A percentile compares a stretch with the other conserved stretches of the same genome.
Conservation (phyloP, 805 yeast species). For the Wickerhamomyces rabaulensis region DNA sequence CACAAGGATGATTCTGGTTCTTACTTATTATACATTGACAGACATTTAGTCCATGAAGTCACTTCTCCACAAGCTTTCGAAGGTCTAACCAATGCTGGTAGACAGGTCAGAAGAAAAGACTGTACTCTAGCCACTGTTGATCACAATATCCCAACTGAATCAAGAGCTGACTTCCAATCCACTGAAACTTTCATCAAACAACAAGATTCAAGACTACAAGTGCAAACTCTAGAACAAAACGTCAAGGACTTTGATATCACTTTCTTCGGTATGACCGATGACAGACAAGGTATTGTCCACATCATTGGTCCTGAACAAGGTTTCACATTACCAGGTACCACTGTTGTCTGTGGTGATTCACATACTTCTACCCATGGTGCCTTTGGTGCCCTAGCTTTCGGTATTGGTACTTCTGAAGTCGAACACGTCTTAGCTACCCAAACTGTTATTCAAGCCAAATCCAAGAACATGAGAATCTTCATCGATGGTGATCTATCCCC, state of each 20-base stretch:
- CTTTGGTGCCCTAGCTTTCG: constrained; percentile 94
- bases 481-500: constrained; percentile 80
- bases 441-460: constrained; percentile 88
- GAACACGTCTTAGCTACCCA: constrained; percentile 99
- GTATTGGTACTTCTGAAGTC: constrained; percentile 98
- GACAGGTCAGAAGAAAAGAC: constrained; percentile 86
- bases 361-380: constrained; percentile 99
- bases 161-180: constrained; percentile 72
- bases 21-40: constrained; percentile 83
- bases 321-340: constrained; percentile 96
- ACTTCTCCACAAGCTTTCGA: constrained; percentile 99
- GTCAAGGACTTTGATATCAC: constrained; percentile 87
- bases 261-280: constrained; percentile 91
- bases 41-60: constrained; percentile 97
- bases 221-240: constrained; percentile 85
- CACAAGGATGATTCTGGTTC: constrained; percentile 87
- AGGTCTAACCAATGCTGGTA: constrained; percentile 82
- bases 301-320: constrained; percentile 99
- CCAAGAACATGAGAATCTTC: constrained; percentile 89
- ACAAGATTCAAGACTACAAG: constrained; percentile 89
- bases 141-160: constrained; percentile 93
- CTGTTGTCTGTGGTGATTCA: constrained; percentile 98
- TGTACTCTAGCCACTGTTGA: constrained; percentile 94
- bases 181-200: constrained; percentile 80
- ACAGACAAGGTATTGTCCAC: constrained; percentile 97